Conservation (phyloP, 441 rosid species). For the Bocquillonia castaneifolia region DNA sequence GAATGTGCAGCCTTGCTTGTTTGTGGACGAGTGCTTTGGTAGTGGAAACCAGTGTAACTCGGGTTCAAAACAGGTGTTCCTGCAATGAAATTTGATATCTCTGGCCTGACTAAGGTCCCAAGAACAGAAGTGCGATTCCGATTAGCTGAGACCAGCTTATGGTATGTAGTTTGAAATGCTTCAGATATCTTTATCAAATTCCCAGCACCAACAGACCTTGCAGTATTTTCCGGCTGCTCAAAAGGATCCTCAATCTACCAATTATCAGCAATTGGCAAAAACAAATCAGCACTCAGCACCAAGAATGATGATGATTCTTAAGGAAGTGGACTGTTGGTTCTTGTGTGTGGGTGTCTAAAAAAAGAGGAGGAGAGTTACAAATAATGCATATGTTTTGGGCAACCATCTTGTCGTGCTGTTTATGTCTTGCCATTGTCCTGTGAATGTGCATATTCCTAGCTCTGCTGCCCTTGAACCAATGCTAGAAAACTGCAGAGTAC, state of each 20-base stretch:
- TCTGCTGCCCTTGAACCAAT: constrained; percentile 43
- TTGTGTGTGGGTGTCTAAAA: neutral
- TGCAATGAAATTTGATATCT: constrained; percentile 22
- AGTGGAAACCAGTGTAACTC: constrained; percentile 13
- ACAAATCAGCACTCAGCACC: constrained; percentile 11
- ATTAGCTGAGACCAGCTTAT: constrained; percentile 32
- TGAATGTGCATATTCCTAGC: constrained; percentile 68
- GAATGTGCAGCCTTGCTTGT: constrained; percentile 21
- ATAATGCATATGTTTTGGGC: constrained; percentile 67
- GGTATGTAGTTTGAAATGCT: constrained; percentile 43
- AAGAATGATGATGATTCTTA: neutral
- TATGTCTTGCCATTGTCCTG: constrained; percentile 64
- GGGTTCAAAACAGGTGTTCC: constrained; percentile 25
- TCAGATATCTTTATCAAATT: constrained; percentile 52
- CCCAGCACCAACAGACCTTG: constrained; percentile 53
- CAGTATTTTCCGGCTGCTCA: constrained; percentile 76
- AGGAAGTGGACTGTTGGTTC: neutral
- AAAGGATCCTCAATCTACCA: constrained; percentile 88
- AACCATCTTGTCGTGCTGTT: constrained; percentile 65
- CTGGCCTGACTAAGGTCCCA: constrained; percentile 37
- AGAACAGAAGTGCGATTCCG: constrained; percentile 28
- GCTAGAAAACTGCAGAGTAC: constrained; percentile 51
- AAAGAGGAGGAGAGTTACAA: constrained; percentile 36
- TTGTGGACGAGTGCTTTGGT: constrained; percentile 2
- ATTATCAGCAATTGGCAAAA: constrained; percentile 11